Percentiles rank a stretch among this genome's conserved stretches.
Evolutionary conservation across 108 stramenopile genomes (phyloP).

Genomic region (Cylindrotheca closterium): DNA sequence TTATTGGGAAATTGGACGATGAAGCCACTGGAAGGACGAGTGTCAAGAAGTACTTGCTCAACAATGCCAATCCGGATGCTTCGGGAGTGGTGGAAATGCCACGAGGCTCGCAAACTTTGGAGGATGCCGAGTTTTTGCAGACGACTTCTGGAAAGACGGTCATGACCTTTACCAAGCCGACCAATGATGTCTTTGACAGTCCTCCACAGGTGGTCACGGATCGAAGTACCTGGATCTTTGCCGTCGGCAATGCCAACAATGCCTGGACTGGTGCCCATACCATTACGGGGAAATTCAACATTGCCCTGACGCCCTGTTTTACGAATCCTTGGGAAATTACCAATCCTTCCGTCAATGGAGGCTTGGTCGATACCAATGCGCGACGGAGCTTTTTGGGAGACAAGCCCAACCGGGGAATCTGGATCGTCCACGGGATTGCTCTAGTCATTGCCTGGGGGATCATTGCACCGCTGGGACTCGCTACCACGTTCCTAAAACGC

Average conservation of each 20-base stretch:
- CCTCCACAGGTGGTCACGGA: neutral
- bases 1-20: neutral
- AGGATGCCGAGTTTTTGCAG: neutral
- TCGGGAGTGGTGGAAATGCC: neutral
- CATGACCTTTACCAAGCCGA: neutral
- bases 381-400: neutral
- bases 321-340: neutral
- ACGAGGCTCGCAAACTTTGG: neutral
- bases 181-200: neutral
- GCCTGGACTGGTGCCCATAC: neutral
- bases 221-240: neutral
- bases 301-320: conserved; percentile 1
- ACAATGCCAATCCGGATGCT: neutral
- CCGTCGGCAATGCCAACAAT: neutral
- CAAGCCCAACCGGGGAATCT: neutral
- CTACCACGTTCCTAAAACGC: neutral
- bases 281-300: neutral
- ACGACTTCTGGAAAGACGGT: neutral
- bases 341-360: neutral
- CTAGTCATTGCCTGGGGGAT: neutral
- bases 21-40: neutral
- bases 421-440: neutral
- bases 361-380: neutral
- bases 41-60: neutral
- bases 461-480: neutral